Base-by-base conservation (phyloP, 1,139 yeast genomes). In the Arxiozyma slooffiae region DNA sequence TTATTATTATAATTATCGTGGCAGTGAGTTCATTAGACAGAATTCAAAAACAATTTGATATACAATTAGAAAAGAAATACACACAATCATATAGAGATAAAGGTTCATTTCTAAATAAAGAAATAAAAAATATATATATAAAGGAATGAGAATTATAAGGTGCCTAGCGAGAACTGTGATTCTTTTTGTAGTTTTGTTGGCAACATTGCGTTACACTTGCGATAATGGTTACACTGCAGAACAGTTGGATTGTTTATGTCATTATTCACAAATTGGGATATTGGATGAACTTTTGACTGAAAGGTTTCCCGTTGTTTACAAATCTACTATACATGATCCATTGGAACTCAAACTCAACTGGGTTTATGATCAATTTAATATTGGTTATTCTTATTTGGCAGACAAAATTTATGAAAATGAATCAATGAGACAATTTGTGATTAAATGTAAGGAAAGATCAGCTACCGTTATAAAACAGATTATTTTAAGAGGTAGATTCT, bases 121-220 rank as follows among this genome's bases (percentile, higher is more conserved):
- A n/a, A n/a, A n/a, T n/a, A n/a, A n/a, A n/a, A n/a, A n/a, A n/a
- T 23, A 38, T 4, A 38, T 17, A 26, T 39, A 8, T 16, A 38
- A 9, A 17, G 34, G 1, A 7, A 56, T 56, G 60, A 56, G 53
- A 45, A 41, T 53, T 16, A 44, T 47, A 37, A 42, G 52, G 24
- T 56, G 52, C 37, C 44, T 58, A 24, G 24, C 53, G 23, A 34
- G 30, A 34, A 16, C 45, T 8, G 21, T 42, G 2, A 44, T 54
- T 18, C 38, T 50, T n/a, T 24, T 57, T 38, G 24, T 51, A 14
- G 43, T 56, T n/a, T 21, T 55, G 18, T 47, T 57, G 7, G 41
- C 51, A 21, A 52, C 57, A 3, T 40, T 59, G 14, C 62, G 57
- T 34, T 58, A 53, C 37, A 54, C 49, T 23, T 59, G 63, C 47